These are phyloP conservation scores for Mycena belliarum DNA, from an alignment of 768 basidiomycete species.

Conservation along the genomic window DNA sequence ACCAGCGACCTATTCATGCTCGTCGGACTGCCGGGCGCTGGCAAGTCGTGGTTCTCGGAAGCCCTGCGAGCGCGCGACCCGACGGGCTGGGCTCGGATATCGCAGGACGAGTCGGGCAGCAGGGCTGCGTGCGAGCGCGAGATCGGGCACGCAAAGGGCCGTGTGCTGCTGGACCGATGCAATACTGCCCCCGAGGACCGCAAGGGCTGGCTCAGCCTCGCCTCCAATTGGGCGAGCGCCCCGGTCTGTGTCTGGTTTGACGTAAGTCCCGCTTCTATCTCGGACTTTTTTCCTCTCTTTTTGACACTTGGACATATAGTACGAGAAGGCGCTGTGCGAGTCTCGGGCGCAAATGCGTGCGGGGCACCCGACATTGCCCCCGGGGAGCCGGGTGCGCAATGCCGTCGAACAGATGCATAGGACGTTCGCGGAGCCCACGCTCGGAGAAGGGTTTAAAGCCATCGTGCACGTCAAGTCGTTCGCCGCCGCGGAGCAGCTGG, in stretches of 20 bases:
- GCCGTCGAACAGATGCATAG: slow-evolving; percentile 57
- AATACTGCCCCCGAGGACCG: slow-evolving; percentile 51
- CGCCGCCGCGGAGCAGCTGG: slow-evolving; percentile 49
- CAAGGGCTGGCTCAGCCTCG: slow-evolving; percentile 50
- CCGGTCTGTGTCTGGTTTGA: slow-evolving; percentile 60
- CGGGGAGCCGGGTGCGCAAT: slow-evolving; percentile 53
- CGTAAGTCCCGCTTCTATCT: slow-evolving; percentile 7
- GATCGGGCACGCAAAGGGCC: slow-evolving; percentile 43
- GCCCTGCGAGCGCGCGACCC: slow-evolving; percentile 47
- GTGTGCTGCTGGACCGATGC: slow-evolving; percentile 57
- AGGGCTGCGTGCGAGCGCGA: slow-evolving; percentile 49
- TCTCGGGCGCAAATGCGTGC: slow-evolving; percentile 56
- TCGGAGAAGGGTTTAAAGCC: slow-evolving; percentile 56
- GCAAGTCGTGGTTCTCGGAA: slow-evolving; percentile 58
- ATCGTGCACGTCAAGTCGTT: slow-evolving; percentile 52
- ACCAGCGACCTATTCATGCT: slow-evolving; percentile 48
- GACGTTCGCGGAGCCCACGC: slow-evolving; percentile 42
- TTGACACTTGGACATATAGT: no score
- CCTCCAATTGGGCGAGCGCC: slow-evolving; percentile 44
- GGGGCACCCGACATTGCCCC: slow-evolving; percentile 61
- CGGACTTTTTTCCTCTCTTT: neutral
- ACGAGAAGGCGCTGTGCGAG: slow-evolving; percentile 47
- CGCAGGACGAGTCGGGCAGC: slow-evolving; percentile 59
- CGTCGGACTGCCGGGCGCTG: slow-evolving; percentile 64
- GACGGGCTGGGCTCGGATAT: slow-evolving; percentile 45